Evolutionary conservation across 2,329 filamentous ascomycete genomes (phyloP).

Genomic region (Hymenoscyphus linearis): DNA sequence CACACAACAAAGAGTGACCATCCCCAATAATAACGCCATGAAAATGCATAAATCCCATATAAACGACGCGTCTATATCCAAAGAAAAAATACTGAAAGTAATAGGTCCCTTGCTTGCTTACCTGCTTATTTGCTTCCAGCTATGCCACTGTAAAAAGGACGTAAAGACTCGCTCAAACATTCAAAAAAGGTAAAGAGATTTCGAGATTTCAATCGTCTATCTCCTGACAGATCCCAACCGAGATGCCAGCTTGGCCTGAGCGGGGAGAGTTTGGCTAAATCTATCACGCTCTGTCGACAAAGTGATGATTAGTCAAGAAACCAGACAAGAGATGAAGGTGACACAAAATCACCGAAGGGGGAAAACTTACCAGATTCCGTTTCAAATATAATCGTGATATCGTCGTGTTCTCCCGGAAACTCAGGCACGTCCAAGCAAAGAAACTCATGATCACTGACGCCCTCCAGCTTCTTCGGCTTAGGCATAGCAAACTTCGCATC

Average conservation of each 20-base stretch:
- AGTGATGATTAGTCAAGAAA: constrained; percentile 7
- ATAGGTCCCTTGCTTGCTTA: not conserved
- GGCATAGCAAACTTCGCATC: constrained; percentile 90
- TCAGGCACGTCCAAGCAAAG: constrained; percentile 83
- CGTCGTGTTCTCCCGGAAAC: constrained; percentile 87
- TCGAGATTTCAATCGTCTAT: constrained; percentile 11
- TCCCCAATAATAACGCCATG: not conserved
- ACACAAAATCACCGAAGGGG: not conserved
- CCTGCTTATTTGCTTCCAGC: not conserved
- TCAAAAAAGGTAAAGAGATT: not conserved
- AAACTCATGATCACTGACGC: constrained; percentile 61
- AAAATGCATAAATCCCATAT: not conserved
- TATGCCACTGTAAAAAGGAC: not conserved
- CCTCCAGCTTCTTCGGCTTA: constrained; percentile 44
- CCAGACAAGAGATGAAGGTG: not conserved
- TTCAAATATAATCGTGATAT: constrained; percentile 82
- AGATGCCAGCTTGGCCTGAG: constrained; percentile 29
- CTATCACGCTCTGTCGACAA: constrained; percentile 25
- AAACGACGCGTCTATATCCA: not conserved
- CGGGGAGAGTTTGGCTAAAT: constrained; percentile 32
- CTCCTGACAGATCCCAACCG: constrained; percentile 32
- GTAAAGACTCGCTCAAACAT: not conserved
- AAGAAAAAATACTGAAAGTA: not conserved
- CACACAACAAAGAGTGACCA: not conserved
- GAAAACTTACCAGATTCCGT: constrained; percentile 46